A percentile compares a stretch with the other conserved stretches of the same genome.
These are phyloP conservation scores for Bryoerythrophyllum caledonicum DNA, from an alignment of 225 moss, liverwort and hornwort species.

Conservation along the genomic window DNA sequence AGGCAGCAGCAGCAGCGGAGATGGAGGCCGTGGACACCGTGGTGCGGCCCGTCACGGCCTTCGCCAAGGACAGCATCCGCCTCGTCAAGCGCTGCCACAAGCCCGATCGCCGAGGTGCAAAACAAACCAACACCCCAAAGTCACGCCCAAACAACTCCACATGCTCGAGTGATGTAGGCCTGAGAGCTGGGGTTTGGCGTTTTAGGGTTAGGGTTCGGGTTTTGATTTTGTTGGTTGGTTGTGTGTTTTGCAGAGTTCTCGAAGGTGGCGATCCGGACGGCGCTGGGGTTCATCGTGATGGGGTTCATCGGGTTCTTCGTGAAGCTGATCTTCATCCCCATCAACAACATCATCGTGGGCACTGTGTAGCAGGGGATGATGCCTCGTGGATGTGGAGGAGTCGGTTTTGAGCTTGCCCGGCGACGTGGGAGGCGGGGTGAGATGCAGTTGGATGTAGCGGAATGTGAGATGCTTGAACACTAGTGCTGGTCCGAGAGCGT, in stretches of 20 bases:
- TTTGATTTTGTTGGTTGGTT: not conserved
- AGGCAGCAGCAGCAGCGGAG: conserved; percentile 11
- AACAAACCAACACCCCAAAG: too few species aligned
- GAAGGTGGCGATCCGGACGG: conserved; percentile 76
- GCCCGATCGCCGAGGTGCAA: conserved; percentile 64
- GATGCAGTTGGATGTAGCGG: not conserved
- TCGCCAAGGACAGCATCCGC: conserved; percentile 84
- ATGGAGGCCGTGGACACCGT: conserved; percentile 87
- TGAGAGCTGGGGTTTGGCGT: not conserved
- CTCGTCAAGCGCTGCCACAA: conserved; percentile 88
- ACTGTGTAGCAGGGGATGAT: conserved; percentile 27
- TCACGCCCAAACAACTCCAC: too few species aligned
- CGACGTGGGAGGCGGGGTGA: conserved; percentile 5
- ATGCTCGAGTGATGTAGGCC: too few species aligned
- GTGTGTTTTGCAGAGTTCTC: conserved; percentile 54
- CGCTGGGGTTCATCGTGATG: conserved; percentile 80
- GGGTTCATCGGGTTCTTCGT: conserved; percentile 86
- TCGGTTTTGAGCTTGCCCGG: not conserved
- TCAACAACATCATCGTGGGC: conserved; percentile 88
- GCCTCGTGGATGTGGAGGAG: not conserved
- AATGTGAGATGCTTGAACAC: not conserved
- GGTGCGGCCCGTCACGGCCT: conserved; percentile 72
- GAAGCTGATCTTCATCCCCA: conserved; percentile 90
- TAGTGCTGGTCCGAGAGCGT: not conserved
- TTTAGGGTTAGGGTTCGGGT: conserved; percentile 30